Base-by-base conservation (phyloP, 306 rosid genomes). In the Cucurbita maxima region DNA sequence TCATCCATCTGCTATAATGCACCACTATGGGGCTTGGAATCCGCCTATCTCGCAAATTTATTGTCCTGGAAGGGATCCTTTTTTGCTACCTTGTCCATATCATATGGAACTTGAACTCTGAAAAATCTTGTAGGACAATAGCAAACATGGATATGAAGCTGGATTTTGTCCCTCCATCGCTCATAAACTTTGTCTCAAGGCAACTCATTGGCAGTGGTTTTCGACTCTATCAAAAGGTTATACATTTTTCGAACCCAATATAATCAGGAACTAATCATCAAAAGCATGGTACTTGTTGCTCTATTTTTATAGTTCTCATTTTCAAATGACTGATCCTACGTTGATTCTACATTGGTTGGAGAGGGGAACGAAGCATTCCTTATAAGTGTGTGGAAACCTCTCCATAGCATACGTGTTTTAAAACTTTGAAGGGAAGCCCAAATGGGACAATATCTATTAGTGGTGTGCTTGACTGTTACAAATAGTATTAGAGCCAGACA, bases 191-290 rank as follows among this genome's bases (percentile, higher is more conserved):
- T 78, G 80, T 95, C 77, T 82, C 97, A 57, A 86, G 99, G 76
- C 99, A 95, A 88, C 86, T 95, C 74, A 84, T 95, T 4, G 97
- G 97, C 80, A 89, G 75, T 76, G 99, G 96, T 80, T 89, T 91
- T 89, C 86, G 72, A 68, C 96, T 95, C 76, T 95, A 84, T 79
- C 91, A 95, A 76, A 89, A 95, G 99, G 99, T 91, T 66, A 76
- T 51, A 69, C 67, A 68, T 57, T 30, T 61, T 47, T 34, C 15
- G 0, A 69, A 25, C 13, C 38, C 38, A 18, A 66, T 19, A 9
- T 19, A 63, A 5, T n/a, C 51, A 10, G 6, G 13, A n/a, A 5
- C 16, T 8, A 10, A 22, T 62, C 70, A 30, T 36, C 10, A 60
- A 60, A 60, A 36, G 4, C 15, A 62, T 38, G n/a, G 5, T 62